phyloP scores from a whole-genome alignment of 2,329 filamentous ascomycete species.

The Celoporthe dispersa region DNA sequence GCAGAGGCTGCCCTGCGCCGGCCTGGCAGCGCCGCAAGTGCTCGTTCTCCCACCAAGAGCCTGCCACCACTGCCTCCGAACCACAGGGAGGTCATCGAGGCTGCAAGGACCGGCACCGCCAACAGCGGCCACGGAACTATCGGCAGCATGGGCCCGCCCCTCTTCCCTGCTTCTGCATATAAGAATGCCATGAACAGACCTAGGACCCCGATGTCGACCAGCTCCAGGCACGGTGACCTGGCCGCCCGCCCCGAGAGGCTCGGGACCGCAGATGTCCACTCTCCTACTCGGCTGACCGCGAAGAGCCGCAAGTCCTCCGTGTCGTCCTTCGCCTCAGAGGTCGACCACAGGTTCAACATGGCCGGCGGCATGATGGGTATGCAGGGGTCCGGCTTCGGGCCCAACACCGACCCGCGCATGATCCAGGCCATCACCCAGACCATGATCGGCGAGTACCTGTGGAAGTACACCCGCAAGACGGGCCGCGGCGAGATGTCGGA shows the following conservation, averaged over 20 bases:
- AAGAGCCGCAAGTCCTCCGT: constrained; percentile 77
- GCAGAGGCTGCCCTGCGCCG: constrained; percentile 51
- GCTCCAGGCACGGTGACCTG: constrained; percentile 56
- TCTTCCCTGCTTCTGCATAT: constrained; percentile 76
- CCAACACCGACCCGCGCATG: constrained; percentile 91
- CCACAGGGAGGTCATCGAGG: constrained; percentile 83
- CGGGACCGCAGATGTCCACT: constrained; percentile 53
- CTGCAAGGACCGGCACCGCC: constrained; percentile 66
- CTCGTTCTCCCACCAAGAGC: constrained; percentile 47
- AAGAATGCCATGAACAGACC: constrained; percentile 54
- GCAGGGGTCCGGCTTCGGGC: constrained; percentile 62
- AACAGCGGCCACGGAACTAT: constrained; percentile 47
- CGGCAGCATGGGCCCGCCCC: constrained; percentile 78
- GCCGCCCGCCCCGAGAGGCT: constrained; percentile 59
- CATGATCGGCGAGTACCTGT: constrained; percentile 98
- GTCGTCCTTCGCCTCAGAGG: constrained; percentile 92
- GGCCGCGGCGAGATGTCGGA: constrained; percentile 88
- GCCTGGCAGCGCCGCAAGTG: constrained; percentile 76
- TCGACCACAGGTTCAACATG: constrained; percentile 89
- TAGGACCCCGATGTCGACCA: constrained; percentile 60
- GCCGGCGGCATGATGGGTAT: constrained; percentile 58
- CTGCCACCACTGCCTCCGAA: constrained; percentile 79
- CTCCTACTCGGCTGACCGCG: constrained; percentile 48
- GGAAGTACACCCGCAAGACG: constrained; percentile 97
- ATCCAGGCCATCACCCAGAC: constrained; percentile 99